A percentile compares a stretch with the other conserved stretches of the same genome.
Evolutionary conservation across 352 stramenopile genomes (phyloP).

Genomic region (Lagenidium giganteum): DNA sequence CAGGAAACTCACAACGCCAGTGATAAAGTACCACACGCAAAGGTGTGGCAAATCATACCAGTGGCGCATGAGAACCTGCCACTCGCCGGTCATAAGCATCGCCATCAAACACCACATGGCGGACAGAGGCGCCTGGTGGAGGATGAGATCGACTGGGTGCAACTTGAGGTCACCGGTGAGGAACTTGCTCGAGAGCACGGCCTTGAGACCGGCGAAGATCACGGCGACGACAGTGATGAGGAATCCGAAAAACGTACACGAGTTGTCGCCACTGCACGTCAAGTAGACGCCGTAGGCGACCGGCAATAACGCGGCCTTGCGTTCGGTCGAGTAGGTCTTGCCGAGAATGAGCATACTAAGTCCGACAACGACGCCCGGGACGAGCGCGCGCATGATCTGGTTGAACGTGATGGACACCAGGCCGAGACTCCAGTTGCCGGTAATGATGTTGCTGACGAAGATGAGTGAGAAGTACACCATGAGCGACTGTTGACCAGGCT

Average conservation of each 20-base stretch:
- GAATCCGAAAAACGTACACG: slow-evolving; percentile 82
- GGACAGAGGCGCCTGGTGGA: slow-evolving; percentile 91
- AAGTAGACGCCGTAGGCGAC: slow-evolving; percentile 83
- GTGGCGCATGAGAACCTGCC: slow-evolving; percentile 46
- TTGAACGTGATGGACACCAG: slow-evolving; percentile 95
- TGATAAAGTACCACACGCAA: slow-evolving; percentile 78
- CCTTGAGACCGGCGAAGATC: slow-evolving; percentile 90
- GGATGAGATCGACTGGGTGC: slow-evolving; percentile 89
- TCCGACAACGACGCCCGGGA: slow-evolving; percentile 72
- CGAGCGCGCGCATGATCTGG: slow-evolving; percentile 89
- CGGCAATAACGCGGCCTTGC: slow-evolving; percentile 65
- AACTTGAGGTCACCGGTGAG: slow-evolving; percentile 92
- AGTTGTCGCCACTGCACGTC: slow-evolving; percentile 86
- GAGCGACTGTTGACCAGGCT: slow-evolving; percentile 54
- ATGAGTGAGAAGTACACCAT: slow-evolving; percentile 90
- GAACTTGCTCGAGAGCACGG: slow-evolving; percentile 91
- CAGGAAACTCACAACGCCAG: slow-evolving; percentile 87
- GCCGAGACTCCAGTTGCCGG: slow-evolving; percentile 90
- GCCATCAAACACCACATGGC: slow-evolving; percentile 86
- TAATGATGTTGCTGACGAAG: slow-evolving; percentile 95
- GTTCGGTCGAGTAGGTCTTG: slow-evolving; percentile 70
- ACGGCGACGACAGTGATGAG: slow-evolving; percentile 87
- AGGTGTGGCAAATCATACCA: slow-evolving; percentile 57
- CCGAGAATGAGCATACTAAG: slow-evolving; percentile 78
- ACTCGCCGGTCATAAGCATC: slow-evolving; percentile 78